A percentile compares a stretch with the other conserved stretches of the same genome.
Conservation (phyloP, 495 filamentous ascomycete species). For the Apodospora peruviana region DNA sequence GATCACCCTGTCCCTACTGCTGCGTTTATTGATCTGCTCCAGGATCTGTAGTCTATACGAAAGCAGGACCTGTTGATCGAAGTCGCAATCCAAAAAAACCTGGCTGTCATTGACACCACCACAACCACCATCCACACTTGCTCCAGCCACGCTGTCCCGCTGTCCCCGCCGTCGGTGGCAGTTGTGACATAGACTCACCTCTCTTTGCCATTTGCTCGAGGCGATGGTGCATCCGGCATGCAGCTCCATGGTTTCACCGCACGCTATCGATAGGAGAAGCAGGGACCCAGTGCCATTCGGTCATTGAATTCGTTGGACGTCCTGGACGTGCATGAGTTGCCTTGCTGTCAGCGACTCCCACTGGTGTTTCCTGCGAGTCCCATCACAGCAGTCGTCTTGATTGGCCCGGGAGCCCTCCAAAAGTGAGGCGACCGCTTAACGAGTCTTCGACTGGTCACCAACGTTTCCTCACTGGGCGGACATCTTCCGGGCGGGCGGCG, state of each 20-base stretch:
- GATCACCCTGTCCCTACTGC: background rate
- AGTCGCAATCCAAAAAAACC: background rate
- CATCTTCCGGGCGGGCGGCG: constrained; percentile 8
- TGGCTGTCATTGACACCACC: constrained; percentile 5
- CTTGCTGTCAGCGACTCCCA: constrained; percentile 15
- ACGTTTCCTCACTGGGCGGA: constrained; percentile 1
- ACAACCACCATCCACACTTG: background rate
- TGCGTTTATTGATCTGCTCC: background rate
- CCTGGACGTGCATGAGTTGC: constrained; percentile 12
- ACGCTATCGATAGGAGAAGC: constrained; percentile 2
- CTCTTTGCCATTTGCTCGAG: constrained; percentile 4
- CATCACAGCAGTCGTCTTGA: constrained; percentile 14
- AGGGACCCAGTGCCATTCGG: background rate
- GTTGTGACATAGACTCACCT: background rate
- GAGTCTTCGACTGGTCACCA: constrained; percentile 11
- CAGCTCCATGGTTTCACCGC: background rate
- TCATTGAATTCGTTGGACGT: constrained; percentile 7
- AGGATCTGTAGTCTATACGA: no score
- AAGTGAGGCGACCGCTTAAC: constrained; percentile 15
- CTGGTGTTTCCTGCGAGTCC: constrained; percentile 3
- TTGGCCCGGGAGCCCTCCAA: constrained; percentile 18
- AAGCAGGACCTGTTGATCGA: background rate
- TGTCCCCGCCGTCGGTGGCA: background rate
- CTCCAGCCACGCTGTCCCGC: background rate
- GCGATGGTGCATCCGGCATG: constrained; percentile 3